Evolutionary conservation across 768 basidiomycete genomes (phyloP).

Genomic region (Tylopilus intermedius): DNA sequence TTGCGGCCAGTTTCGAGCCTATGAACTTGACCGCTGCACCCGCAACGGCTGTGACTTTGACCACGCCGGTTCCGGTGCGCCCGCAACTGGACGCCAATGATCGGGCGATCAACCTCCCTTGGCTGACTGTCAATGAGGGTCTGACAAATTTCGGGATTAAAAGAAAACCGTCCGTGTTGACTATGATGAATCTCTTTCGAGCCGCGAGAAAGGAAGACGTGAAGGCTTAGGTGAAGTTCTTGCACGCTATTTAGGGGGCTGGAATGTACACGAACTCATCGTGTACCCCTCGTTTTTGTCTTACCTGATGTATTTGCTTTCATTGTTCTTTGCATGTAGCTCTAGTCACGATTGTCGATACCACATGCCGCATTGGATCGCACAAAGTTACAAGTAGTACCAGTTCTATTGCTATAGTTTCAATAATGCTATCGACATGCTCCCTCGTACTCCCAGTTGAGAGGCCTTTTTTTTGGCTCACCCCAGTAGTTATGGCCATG

Average conservation of each 20-base stretch:
- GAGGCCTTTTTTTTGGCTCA: too few relatives aligned
- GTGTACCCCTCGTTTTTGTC: background rate
- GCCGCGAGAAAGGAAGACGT: slow-evolving; percentile 21
- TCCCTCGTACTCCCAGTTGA: too few relatives aligned
- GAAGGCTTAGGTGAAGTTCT: background rate
- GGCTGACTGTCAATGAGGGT: slow-evolving; percentile 6
- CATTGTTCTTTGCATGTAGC: background rate
- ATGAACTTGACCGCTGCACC: background rate
- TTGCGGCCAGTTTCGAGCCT: slow-evolving; percentile 43
- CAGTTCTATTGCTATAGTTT: too few relatives aligned
- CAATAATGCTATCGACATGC: too few relatives aligned
- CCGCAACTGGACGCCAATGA: background rate
- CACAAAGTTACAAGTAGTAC: too few relatives aligned
- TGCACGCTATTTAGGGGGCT: background rate
- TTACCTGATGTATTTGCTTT: background rate
- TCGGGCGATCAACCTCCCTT: slow-evolving; percentile 6
- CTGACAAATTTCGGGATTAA: slow-evolving; percentile 12
- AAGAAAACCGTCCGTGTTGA: slow-evolving; percentile 23
- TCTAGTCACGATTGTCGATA: background rate
- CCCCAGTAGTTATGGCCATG: too few relatives aligned
- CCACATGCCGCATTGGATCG: background rate
- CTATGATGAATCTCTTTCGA: slow-evolving; percentile 31
- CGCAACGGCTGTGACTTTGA: background rate
- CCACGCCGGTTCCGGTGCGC: background rate
- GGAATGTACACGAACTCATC: background rate